phyloP scores from a whole-genome alignment of 2,329 filamentous ascomycete genomes.

The Colletotrichum spinosum region DNA sequence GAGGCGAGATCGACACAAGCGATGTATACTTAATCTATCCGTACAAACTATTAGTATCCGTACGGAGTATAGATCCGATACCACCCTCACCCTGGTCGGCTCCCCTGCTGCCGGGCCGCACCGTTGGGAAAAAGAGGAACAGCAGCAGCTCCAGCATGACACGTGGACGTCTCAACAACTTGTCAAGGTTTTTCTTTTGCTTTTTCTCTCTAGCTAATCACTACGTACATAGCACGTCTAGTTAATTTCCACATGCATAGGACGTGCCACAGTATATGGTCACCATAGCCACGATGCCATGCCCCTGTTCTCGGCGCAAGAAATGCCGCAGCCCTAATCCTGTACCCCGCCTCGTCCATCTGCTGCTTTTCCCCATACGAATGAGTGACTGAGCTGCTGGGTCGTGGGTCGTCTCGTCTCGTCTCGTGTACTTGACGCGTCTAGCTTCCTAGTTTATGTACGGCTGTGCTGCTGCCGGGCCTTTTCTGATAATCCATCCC shows the following conservation, averaged over 20 bases:
- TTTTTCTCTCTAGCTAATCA: no score
- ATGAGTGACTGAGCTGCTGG: conserved; percentile 10
- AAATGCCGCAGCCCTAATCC: conserved; percentile 29
- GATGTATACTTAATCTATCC: no score
- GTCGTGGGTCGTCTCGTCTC: conserved; percentile 2
- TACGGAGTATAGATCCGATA: no score
- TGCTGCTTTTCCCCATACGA: conserved; percentile 1
- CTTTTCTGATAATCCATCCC: neutral
- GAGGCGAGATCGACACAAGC: neutral
- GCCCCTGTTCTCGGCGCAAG: conserved; percentile 25
- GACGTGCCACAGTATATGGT: neutral
- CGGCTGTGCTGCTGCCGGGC: neutral
- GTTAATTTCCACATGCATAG: no score
- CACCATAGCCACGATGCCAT: conserved; percentile 14
- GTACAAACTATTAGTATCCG: no score
- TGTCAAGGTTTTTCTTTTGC: conserved; percentile 30
- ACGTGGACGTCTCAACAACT: conserved; percentile 36
- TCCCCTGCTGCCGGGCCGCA: conserved; percentile 1
- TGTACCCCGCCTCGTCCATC: conserved; percentile 25
- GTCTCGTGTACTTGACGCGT: neutral
- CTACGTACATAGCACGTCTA: no score
- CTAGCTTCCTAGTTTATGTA: no score
- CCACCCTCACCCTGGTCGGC: no score
- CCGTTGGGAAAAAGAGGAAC: conserved; percentile 13
- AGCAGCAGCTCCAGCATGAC: neutral